These are phyloP conservation scores for Agaricales sp. DNA, from an alignment of 1,284 basidiomycete species.

Conservation along the genomic window DNA sequence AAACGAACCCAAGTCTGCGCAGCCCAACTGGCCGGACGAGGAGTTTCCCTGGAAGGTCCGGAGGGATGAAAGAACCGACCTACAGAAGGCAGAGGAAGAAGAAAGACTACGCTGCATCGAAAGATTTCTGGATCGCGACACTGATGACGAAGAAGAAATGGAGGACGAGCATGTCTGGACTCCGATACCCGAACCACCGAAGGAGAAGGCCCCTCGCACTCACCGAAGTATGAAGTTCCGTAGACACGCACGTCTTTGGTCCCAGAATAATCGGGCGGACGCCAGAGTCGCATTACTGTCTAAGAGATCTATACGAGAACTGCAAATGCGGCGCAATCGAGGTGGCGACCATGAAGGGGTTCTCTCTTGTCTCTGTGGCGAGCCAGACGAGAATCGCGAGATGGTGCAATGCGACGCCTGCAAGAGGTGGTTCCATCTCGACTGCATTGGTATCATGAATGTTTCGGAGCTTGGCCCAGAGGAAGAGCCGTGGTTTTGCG, in stretches of 20 bases:
- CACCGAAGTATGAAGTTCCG: conserved; percentile 9
- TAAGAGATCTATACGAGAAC: conserved; percentile 51
- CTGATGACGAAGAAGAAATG: conserved; percentile 43
- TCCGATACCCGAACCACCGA: conserved; percentile 22
- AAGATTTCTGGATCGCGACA: conserved; percentile 48
- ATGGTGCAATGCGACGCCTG: conserved; percentile 73
- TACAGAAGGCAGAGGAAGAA: conserved; percentile 40
- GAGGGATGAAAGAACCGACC: conserved; percentile 38
- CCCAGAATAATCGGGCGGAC: conserved; percentile 60
- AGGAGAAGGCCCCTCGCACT: conserved; percentile 7
- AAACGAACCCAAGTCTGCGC: neutral
- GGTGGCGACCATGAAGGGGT: conserved; percentile 38
- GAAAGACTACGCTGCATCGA: conserved; percentile 49
- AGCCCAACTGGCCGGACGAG: conserved; percentile 67
- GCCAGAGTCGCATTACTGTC: conserved; percentile 60
- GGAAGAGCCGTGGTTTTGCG: conserved; percentile 70
- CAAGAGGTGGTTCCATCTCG: conserved; percentile 65
- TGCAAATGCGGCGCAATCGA: conserved; percentile 26
- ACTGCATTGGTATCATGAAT: conserved; percentile 58
- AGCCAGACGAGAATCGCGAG: conserved; percentile 52
- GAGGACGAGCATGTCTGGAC: conserved; percentile 23
- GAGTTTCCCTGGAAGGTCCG: conserved; percentile 68
- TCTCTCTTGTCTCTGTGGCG: conserved; percentile 54
- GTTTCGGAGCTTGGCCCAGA: conserved; percentile 57
- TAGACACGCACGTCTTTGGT: conserved; percentile 9